Base-by-base conservation (phyloP, 2,329 filamentous ascomycete species). In the Teratosphaeria destructans region DNA sequence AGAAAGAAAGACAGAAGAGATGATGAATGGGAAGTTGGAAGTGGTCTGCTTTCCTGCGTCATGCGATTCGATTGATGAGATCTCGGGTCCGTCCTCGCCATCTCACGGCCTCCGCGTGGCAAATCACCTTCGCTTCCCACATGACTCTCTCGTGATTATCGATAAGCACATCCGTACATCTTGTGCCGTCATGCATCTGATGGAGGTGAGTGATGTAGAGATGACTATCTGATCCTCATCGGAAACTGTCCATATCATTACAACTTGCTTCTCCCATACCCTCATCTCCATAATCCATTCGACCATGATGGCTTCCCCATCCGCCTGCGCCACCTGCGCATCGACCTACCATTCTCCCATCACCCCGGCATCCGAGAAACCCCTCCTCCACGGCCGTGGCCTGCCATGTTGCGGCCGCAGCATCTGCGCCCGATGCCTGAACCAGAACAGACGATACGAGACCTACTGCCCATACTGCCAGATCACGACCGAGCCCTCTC, bases 391-490 rank as follows among this genome's bases (percentile, higher is more conserved):
- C 55, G 81, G 86, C 68, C 82, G 87, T 57, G 76, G 79, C 62
- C 77, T 90, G 34, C 79, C 80, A 37, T 93, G 89, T 72, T 93
- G 89, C 72, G 77, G 77, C 53, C 81, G 89, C 58, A 77, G 84
- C 47, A 88, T 93, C 68, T 94, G 89, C 73, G 83, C 84, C 16
- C 78, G 77, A 62, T 93, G 89, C 73, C 82, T 89, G 66, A 76
- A 82, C 70, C 85, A 81, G 54, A 90, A 90, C 70, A 76, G 79
- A 34, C 84, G 88, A 49, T 91, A 90, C 73, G 80, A 81, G 57
- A 76, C 78, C 43, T 85, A 85, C 65, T 85, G 82, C 70, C 89
- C 89, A 0, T 93, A 88, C 72, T 94, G 89, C 71, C 89, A 93
- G 73, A 82, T 90, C 65, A 85, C 85, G 5, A 81, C 77, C 53